Base-by-base conservation (phyloP, 78 protist species). In the Thecamonas trahens region DNA sequence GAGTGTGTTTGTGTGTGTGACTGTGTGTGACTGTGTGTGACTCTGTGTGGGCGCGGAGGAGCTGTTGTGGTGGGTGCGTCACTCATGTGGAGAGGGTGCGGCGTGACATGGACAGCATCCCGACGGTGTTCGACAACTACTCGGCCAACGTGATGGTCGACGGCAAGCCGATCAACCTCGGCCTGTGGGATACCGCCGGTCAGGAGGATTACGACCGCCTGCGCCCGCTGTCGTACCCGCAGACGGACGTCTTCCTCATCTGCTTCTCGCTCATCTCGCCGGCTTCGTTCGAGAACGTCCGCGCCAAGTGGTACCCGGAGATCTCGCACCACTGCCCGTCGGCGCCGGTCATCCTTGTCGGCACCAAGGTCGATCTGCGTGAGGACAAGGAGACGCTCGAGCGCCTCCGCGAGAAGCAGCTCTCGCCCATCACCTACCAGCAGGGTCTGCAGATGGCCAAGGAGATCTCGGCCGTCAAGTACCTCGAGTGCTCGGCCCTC, bases 121-220 rank as follows among this genome's bases (percentile, higher is more conserved):
- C n/a, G n/a, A n/a, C n/a, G n/a, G 83, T 82, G 17, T 90, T 92
- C 49, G 97, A 92, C 67, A 92, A 92, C 77, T 92, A 90, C 84
- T 6, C 61, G 31, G 91, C 95, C 42, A 77, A 84, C 37, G 94
- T 90, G 28, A 80, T 79, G 80, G 89, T 87, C 17, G 96, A 91
- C 60, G 89, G 85, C 20, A 82, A 76, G 59, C 85, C 90, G 0
- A 69, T 87, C 61, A 87, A 67, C 53, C 72, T 93, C 1, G 88
- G 85, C 1, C 70, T 94, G 4, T 94, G 98, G 98, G 98, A 94
- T 50, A 94, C 98, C n/a, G 98, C 99, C 24, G 99, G 99, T 0
- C 95, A 94, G 82, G 99, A 96, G 54, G 94, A 89, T 39, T 96
- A 92, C 74, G 99, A 96, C 62, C 80, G 98, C 3, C 89, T 96